A percentile compares a stretch with the other conserved stretches of the same genome.
phyloP scores from a whole-genome alignment of 1,284 basidiomycete genomes.

The Coniferiporia sulphurascens region DNA sequence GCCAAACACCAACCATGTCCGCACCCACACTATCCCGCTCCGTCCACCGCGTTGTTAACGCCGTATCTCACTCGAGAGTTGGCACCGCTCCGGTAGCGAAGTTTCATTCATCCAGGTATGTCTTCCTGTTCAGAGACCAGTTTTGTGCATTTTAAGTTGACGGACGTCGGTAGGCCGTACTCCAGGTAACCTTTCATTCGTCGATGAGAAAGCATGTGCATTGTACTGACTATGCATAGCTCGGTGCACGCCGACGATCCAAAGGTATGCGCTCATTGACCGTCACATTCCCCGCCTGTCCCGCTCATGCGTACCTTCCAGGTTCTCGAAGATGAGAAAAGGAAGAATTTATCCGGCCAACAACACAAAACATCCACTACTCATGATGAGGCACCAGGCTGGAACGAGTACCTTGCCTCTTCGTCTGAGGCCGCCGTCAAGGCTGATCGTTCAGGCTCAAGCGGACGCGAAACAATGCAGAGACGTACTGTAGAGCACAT shows the following conservation, averaged over 20 bases:
- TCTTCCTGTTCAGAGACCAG: background rate
- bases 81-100: background rate
- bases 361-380: constrained; percentile 51
- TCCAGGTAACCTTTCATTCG: constrained; percentile 17
- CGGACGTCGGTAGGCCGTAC: constrained; percentile 13
- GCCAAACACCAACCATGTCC: background rate
- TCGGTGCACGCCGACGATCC: constrained; percentile 63
- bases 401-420: constrained; percentile 69
- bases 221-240: constrained; percentile 30
- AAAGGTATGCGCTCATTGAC: constrained; percentile 34
- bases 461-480: constrained; percentile 31
- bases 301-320: constrained; percentile 22
- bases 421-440: constrained; percentile 67
- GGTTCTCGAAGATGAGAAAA: constrained; percentile 55
- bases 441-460: constrained; percentile 37
- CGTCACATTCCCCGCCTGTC: background rate
- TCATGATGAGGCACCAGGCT: constrained; percentile 59
- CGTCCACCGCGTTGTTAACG: background rate
- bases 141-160: background rate
- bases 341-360: constrained; percentile 42
- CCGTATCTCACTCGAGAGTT: background rate
- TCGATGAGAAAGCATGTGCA: constrained; percentile 5
- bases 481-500: constrained; percentile 36
- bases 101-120: constrained; percentile 10
- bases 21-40: background rate